Evolutionary conservation across 768 basidiomycete genomes (phyloP), one percentile per base, ranked within the genome.

Genomic region (Suillus tomentosus): DNA sequence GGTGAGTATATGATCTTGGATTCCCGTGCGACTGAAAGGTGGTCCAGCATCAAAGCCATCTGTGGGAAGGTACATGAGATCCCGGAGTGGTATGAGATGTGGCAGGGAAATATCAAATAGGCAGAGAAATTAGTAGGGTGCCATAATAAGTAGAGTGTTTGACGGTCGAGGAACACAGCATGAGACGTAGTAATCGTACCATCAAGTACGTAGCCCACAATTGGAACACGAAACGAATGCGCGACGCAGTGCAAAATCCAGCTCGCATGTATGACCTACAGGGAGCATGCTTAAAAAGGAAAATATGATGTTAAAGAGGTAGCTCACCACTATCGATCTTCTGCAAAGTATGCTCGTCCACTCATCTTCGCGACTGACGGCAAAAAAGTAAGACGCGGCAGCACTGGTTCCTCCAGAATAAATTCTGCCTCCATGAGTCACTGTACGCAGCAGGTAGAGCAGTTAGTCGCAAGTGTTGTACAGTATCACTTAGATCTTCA

Each of bases 171-270:
- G 10, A 27, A 42, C 17, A 15, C 11, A 27, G 15, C 22, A 19
- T 58, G 27, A 58, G 57, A 58, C 17, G 22, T 27, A 19, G 22
- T 27, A 19, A 31, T 62, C 72, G 36, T 69, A 75, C 76, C 76
- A 22, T 75, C 74, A 31, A 75, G 73, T 39, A 75, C 64, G 51
- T 75, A 75, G 42, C 66, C 55, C 61, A 70, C 17, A n/a, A 77
- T 66, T 17, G 74, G 69, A 42, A 73, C 71, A 22, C 42, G 64
- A 51, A 75, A 77, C 0, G 60, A 65, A 40, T 68, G 60, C 9
- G 72, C 66, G 62, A 73, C 58, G 61, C 76, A 75, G 58, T 76
- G 72, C 36, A 57, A 42, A 55, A 75, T 75, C 74, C 74, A 75
- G 4, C 68, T 71, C 13, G 61, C 76, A 51, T 75, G 76, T 22